phyloP scores from a whole-genome alignment of 257 asterid species.

The Plantago ovata region DNA sequence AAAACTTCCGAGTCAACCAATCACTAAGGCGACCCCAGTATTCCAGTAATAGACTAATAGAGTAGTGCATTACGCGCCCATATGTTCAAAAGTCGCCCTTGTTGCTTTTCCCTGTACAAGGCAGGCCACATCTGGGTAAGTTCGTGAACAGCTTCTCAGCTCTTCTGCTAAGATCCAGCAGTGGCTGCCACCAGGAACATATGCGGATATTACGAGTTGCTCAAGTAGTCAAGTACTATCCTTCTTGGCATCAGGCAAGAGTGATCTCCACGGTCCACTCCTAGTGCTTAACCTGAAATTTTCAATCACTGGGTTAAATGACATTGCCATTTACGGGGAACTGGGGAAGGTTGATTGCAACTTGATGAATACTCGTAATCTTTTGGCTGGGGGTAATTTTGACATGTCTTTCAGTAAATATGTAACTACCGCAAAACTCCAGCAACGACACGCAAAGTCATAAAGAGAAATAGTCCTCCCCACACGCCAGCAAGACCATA shows the following conservation, averaged over 20 bases:
- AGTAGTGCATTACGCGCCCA: no score
- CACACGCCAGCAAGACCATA: constrained; percentile 84
- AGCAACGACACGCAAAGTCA: constrained; percentile 85
- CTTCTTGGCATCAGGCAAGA: constrained; percentile 42
- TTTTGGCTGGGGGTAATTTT: neutral
- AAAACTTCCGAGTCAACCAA: no score
- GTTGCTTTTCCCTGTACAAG: constrained; percentile 8
- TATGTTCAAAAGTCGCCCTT: constrained; percentile 31
- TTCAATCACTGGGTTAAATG: no score
- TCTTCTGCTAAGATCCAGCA: constrained; percentile 11
- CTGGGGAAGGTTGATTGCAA: neutral
- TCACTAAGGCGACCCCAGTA: no score
- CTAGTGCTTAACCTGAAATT: constrained; percentile 62
- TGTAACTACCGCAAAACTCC: constrained; percentile 62
- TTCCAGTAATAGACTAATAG: no score
- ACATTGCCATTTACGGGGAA: neutral
- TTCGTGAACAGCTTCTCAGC: neutral
- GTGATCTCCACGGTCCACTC: constrained; percentile 82
- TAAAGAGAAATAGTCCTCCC: constrained; percentile 85
- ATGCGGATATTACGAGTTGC: neutral
- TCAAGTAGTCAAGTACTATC: constrained; percentile 41
- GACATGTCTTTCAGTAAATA: neutral
- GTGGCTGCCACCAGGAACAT: neutral
- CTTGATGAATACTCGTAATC: neutral
- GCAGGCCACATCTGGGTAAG: constrained; percentile 9